These are phyloP conservation scores for Phytophthora cryptogea DNA, from an alignment of 352 stramenopile genomes.

Conservation along the genomic window DNA sequence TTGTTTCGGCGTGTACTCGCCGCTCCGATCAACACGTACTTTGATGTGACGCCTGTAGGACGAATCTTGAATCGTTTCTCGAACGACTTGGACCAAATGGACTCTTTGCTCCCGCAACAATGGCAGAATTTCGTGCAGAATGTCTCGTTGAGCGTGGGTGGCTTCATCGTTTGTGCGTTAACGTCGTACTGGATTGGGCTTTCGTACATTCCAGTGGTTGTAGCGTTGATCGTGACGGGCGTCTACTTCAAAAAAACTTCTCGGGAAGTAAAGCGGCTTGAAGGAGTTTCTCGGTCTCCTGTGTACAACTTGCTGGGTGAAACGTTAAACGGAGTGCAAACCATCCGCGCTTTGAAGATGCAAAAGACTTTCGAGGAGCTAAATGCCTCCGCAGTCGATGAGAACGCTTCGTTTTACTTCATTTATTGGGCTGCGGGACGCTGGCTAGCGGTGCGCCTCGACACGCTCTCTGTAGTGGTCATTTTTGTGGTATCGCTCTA, in stretches of 20 bases:
- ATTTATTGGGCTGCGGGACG: constrained; percentile 54
- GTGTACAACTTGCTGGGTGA: constrained; percentile 95
- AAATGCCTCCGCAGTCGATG: constrained; percentile 41
- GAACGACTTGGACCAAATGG: constrained; percentile 62
- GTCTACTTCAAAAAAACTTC: constrained; percentile 75
- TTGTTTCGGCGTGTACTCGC: constrained; percentile 46
- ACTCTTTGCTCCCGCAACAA: constrained; percentile 45
- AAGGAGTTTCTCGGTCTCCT: constrained; percentile 87
- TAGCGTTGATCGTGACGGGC: constrained; percentile 61
- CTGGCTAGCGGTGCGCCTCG: constrained; percentile 95
- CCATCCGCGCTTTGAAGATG: constrained; percentile 61
- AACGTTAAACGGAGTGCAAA: constrained; percentile 91
- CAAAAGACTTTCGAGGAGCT: constrained; percentile 48
- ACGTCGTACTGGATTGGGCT: constrained; percentile 44
- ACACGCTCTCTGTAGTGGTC: constrained; percentile 77
- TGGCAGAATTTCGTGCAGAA: constrained; percentile 41
- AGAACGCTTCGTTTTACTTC: constrained; percentile 52
- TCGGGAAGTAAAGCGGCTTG: constrained; percentile 92
- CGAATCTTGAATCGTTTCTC: constrained; percentile 61
- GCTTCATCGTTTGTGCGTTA: constrained; percentile 46
- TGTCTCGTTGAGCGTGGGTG: constrained; percentile 37
- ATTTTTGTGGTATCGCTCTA: constrained; percentile 90
- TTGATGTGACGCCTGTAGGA: constrained; percentile 58
- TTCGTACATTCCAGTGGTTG: constrained; percentile 63
- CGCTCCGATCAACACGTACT: constrained; percentile 52